These are phyloP conservation scores for Venustampulla echinocandica DNA, from an alignment of 495 filamentous ascomycete species.

Conservation along the genomic window DNA sequence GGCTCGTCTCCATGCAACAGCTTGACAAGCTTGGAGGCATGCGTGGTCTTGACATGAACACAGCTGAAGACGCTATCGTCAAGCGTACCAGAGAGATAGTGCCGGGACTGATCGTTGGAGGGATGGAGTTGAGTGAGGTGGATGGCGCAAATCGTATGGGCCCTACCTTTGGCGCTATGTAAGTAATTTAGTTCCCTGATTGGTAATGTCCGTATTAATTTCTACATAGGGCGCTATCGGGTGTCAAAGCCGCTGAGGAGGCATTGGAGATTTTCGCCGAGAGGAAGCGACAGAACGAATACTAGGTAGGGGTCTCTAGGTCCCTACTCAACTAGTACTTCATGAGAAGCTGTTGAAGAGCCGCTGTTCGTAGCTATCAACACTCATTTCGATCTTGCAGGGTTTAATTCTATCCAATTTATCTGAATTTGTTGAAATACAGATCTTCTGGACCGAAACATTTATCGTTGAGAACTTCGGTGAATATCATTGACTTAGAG, in stretches of 20 bases:
- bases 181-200: too few species aligned
- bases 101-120: slow-evolving; percentile 80
- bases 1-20: slow-evolving; percentile 50
- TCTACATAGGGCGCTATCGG: slow-evolving; percentile 39
- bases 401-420: too few species aligned
- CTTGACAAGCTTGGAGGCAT: slow-evolving; percentile 80
- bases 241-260: slow-evolving; percentile 85
- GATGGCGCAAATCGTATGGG: slow-evolving; percentile 84
- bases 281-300: slow-evolving; percentile 49
- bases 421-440: too few species aligned
- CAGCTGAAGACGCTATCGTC: slow-evolving; percentile 83
- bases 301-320: too few species aligned
- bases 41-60: slow-evolving; percentile 85
- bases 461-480: too few species aligned
- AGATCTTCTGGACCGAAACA: too few species aligned
- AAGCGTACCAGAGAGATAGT: slow-evolving; percentile 81
- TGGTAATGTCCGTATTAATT: too few species aligned
- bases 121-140: slow-evolving; percentile 87
- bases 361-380: too few species aligned
- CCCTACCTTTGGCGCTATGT: slow-evolving; percentile 14
- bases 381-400: too few species aligned
- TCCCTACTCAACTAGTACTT: too few species aligned
- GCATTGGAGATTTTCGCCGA: slow-evolving; percentile 65
- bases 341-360: too few species aligned
- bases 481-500: too few species aligned